Evolutionary conservation across 352 stramenopile species (phyloP).

Genomic region (Sclerospora graminicola): DNA sequence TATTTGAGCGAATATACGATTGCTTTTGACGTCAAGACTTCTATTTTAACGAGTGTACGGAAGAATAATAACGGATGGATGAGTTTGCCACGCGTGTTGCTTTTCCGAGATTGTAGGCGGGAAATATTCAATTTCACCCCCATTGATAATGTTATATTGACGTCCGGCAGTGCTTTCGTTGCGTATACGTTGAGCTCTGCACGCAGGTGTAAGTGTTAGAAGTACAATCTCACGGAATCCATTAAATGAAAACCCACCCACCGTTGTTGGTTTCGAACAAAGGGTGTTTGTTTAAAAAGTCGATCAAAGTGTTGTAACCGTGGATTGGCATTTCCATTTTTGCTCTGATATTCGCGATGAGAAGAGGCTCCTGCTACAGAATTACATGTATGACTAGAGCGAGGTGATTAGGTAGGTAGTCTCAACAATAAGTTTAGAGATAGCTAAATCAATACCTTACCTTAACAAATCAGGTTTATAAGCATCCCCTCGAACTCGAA

Average conservation of each 20-base stretch:
- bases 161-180: slow-evolving; percentile 55
- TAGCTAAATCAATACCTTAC: too few species aligned
- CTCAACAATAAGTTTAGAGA: not conserved
- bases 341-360: too few species aligned
- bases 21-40: too few species aligned
- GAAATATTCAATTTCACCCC: slow-evolving; percentile 38
- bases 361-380: too few species aligned
- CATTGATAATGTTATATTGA: slow-evolving; percentile 60
- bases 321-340: slow-evolving; percentile 34
- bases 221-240: too few species aligned
- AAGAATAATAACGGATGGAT: slow-evolving; percentile 50
- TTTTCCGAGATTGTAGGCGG: slow-evolving; percentile 60
- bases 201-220: not conserved
- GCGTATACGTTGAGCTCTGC: slow-evolving; percentile 58
- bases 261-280: slow-evolving; percentile 45
- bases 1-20: too few species aligned
- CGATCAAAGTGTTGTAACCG: slow-evolving; percentile 39
- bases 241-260: slow-evolving; percentile 12
- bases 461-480: slow-evolving; percentile 35
- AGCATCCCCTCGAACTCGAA: slow-evolving; percentile 18
- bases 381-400: slow-evolving; percentile 3
- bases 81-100: slow-evolving; percentile 43
- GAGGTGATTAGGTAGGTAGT: too few species aligned
- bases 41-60: too few species aligned
- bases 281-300: slow-evolving; percentile 59